Percentiles rank a stretch among this genome's conserved stretches.
phyloP scores from a whole-genome alignment of 202 grass and related monocot species.

The Schoenoplectus triqueter region DNA sequence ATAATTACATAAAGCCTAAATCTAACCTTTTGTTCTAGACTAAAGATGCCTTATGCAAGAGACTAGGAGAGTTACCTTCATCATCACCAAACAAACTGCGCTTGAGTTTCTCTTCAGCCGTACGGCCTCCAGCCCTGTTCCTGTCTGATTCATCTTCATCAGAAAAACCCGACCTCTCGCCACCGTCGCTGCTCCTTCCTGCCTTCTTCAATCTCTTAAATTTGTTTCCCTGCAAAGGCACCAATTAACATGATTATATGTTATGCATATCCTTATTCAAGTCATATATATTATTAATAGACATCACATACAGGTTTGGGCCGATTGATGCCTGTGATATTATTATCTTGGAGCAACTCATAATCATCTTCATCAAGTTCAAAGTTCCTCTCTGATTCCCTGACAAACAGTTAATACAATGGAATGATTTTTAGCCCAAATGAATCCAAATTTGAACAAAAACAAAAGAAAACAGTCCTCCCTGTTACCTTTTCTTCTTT shows the following conservation, averaged over 20 bases:
- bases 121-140: conserved; percentile 49
- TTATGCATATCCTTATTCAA: conserved; percentile 35
- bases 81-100: conserved; percentile 83
- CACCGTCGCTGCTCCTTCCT: conserved; percentile 69
- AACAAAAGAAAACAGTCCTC: neutral
- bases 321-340: conserved; percentile 76
- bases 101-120: conserved; percentile 79
- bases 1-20: conserved; percentile 29
- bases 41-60: neutral
- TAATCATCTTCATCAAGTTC: conserved; percentile 98
- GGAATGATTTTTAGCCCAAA: conserved; percentile 17
- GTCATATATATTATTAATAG: neutral
- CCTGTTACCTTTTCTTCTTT: conserved; percentile 70
- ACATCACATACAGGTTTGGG: conserved; percentile 72
- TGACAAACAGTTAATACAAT: conserved; percentile 44
- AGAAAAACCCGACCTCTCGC: conserved; percentile 61
- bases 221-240: conserved; percentile 59
- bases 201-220: conserved; percentile 96
- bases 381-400: conserved; percentile 73
- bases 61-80: conserved; percentile 61
- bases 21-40: neutral
- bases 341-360: conserved; percentile 92
- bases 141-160: conserved; percentile 70
- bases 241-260: conserved; percentile 8
- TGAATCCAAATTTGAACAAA: conserved; percentile 18